These are phyloP conservation scores for Penicillium sp. DNA, from an alignment of 2,329 filamentous ascomycete species.

Conservation along the genomic window DNA sequence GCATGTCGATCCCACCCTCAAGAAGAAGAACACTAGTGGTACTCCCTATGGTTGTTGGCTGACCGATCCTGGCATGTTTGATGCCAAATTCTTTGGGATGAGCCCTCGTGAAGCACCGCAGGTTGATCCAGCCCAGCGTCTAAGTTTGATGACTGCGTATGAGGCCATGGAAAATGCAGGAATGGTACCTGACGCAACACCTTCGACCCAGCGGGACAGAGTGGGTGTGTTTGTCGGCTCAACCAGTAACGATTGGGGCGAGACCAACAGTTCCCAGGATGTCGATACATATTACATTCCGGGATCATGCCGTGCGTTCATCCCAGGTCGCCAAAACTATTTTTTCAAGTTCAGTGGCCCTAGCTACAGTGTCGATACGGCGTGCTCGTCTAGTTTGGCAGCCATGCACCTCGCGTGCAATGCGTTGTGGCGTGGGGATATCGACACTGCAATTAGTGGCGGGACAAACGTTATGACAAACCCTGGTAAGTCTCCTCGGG, in stretches of 20 bases:
- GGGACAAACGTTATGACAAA: conserved; percentile 68
- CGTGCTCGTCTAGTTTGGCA: conserved; percentile 61
- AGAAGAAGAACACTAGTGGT: conserved; percentile 32
- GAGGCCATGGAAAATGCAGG: conserved; percentile 74
- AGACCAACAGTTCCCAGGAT: conserved; percentile 21
- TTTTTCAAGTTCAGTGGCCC: conserved; percentile 75
- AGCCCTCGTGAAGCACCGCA: conserved; percentile 73
- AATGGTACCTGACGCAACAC: conserved; percentile 69
- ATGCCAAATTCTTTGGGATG: conserved; percentile 43
- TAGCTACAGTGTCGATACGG: conserved; percentile 70
- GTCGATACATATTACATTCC: not conserved
- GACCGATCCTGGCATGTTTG: conserved; percentile 38
- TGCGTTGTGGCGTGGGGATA: conserved; percentile 70
- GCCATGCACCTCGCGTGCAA: conserved; percentile 72
- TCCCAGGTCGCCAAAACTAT: conserved; percentile 46
- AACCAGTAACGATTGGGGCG: conserved; percentile 59
- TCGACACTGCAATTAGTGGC: conserved; percentile 76
- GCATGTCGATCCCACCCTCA: conserved; percentile 37
- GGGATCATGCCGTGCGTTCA: not conserved
- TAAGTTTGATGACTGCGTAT: conserved; percentile 72
- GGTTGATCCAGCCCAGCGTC: conserved; percentile 76
- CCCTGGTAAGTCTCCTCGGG: no score
- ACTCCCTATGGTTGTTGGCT: conserved; percentile 40
- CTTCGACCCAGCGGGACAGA: conserved; percentile 60
- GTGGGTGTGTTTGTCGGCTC: conserved; percentile 72